Evolutionary conservation across 2,329 filamentous ascomycete species (phyloP), one percentile per base, ranked within the genome.

Genomic region (Aspergillus uvarum): DNA sequence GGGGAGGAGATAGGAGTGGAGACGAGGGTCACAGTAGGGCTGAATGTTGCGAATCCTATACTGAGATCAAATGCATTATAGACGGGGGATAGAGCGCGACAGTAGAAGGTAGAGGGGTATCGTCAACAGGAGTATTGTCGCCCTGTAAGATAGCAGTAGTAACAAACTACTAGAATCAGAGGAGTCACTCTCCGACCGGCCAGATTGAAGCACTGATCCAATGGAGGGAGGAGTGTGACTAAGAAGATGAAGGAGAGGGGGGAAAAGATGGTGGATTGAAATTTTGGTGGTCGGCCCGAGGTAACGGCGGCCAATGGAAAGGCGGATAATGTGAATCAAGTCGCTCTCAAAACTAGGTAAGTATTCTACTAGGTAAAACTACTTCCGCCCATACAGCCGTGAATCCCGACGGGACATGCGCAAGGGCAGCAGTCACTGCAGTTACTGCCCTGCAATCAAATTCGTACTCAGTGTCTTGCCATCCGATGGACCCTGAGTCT

Each of bases 291-390:
- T 53, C 32, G 51, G 47, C 24, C 71, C 71, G 71, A 72, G 63
- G 66, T 63, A 56, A 62, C 24, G 47, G 47, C 32, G 53, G 58
- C 72, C 72, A 74, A 74, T 74, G 38, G 66, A 59, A 61, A 54
- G 0, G 4, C 52, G 35, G 64, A 58, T 64, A 64, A 74, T 72
- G 61, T 51, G 65, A 70, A 72, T 65, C 65, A 64, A 11, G 26
- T 47, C 21, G 29, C 22, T 24, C 38, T 44, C 38, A 7, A 16
- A 5, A 16, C 38, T n/a, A 16, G 3, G n/a, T n/a, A 14, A 6
- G 14, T 35, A 19, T 44, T 5, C 38, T 19, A 16, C 38, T 16
- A 16, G 12, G 32, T 19, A 16, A 16, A 19, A 16, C 29, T 49
- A 51, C 53, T 48, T 63, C 59, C 59, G 63, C 61, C 50, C 53